Conservation (phyloP, 768 basidiomycete species). For the Phanerochaete sordida region DNA sequence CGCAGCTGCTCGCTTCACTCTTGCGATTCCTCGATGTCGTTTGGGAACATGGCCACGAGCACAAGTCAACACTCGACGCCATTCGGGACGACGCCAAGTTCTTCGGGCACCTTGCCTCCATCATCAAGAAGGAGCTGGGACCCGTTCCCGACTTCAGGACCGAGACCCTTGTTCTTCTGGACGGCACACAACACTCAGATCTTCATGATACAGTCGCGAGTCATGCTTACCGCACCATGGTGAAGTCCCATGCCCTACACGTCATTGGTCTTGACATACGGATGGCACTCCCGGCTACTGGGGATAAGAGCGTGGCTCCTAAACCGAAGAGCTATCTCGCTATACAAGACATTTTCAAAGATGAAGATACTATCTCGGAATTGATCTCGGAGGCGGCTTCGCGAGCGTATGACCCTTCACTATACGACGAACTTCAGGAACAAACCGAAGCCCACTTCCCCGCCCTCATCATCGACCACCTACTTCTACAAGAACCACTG, state of each 20-base stretch:
- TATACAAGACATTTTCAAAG: slow-evolving; percentile 53
- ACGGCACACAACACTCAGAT: slow-evolving; percentile 48
- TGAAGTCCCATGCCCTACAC: slow-evolving; percentile 72
- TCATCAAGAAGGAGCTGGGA: slow-evolving; percentile 68
- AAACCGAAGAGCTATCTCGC: slow-evolving; percentile 61
- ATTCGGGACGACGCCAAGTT: slow-evolving; percentile 57
- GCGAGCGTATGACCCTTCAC: slow-evolving; percentile 65
- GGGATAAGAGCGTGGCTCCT: slow-evolving; percentile 15
- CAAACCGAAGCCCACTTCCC: slow-evolving; percentile 50
- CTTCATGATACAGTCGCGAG: slow-evolving; percentile 58
- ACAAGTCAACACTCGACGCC: slow-evolving; percentile 53
- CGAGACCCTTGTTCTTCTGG: slow-evolving; percentile 42
- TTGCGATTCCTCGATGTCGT: slow-evolving; percentile 73
- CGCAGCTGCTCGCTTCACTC: slow-evolving; percentile 69
- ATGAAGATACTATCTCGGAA: slow-evolving; percentile 62
- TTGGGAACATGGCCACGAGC: slow-evolving; percentile 79
- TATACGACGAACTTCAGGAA: slow-evolving; percentile 61
- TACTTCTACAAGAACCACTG: slow-evolving; percentile 58
- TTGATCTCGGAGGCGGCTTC: slow-evolving; percentile 66
- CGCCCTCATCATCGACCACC: slow-evolving; percentile 58
- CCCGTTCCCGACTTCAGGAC: slow-evolving; percentile 68
- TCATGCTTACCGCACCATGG: slow-evolving; percentile 65
- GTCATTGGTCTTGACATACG: slow-evolving; percentile 75
- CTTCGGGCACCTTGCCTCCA: slow-evolving; percentile 65
- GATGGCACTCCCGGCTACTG: slow-evolving; percentile 44